These are phyloP conservation scores for Moelleriella libera DNA, from an alignment of 2,329 filamentous ascomycete genomes.

Conservation along the genomic window DNA sequence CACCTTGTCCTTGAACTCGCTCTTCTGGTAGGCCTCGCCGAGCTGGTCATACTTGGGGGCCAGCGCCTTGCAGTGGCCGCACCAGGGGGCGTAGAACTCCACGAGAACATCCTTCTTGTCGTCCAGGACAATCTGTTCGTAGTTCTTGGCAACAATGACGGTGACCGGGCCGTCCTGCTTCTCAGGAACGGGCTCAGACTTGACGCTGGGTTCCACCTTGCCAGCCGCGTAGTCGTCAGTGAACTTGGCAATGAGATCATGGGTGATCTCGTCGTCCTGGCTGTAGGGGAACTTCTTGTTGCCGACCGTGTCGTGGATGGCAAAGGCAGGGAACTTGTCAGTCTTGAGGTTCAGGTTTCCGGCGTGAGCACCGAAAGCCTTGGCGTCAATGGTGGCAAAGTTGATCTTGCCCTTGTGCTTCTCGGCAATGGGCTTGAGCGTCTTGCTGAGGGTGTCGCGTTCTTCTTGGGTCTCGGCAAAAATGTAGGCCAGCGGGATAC, in stretches of 20 bases:
- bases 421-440: conserved; percentile 75
- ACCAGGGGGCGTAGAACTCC: conserved; percentile 99
- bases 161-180: conserved; percentile 79
- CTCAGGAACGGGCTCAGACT: conserved; percentile 94
- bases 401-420: conserved; percentile 90
- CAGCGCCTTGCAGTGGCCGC: conserved; percentile 97
- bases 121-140: conserved; percentile 81
- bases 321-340: conserved; percentile 92
- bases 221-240: conserved; percentile 73
- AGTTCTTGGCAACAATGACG: conserved; percentile 84
- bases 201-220: conserved; percentile 91
- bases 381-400: conserved; percentile 95
- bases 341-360: conserved; percentile 94
- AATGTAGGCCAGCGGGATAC: conserved; percentile 91
- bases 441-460: conserved; percentile 62
- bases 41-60: conserved; percentile 96
- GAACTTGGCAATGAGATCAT: conserved; percentile 60
- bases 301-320: conserved; percentile 89
- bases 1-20: conserved; percentile 70
- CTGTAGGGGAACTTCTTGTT: conserved; percentile 96
- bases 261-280: conserved; percentile 65
- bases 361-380: conserved; percentile 85
- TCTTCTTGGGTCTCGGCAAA: conserved; percentile 88
- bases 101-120: conserved; percentile 93
- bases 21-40: conserved; percentile 59